Evolutionary conservation across 495 filamentous ascomycete species (phyloP), one percentile per base, ranked within the genome.

Genomic region (Aspergillus olivimuriae): DNA sequence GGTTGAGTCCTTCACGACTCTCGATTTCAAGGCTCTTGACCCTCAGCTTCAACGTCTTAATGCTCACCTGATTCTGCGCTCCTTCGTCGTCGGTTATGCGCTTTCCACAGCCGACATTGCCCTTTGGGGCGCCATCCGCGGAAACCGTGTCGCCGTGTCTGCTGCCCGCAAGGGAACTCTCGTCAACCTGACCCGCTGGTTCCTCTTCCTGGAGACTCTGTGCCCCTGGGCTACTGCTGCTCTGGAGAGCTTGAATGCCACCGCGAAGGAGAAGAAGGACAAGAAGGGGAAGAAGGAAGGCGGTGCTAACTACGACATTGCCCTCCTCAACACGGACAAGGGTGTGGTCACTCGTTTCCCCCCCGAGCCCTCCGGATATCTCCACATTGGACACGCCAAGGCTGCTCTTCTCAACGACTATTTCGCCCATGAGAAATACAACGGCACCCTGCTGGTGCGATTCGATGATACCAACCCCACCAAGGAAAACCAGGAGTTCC

Each of bases 401-500:
- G 90, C 90, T 10, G 90, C 89, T 9, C 72, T 95, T 32, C 76
- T 96, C 32, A 92, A 89, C 65, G 88, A 95, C 57, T 95, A 89
- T 76, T 95, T 95, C 47, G 90, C 89, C 10, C 86, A 95, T 53
- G 80, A 86, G 60, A 83, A 84, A 54, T 94, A 94, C 65, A 79
- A 84, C 33, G 90, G 90, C 43, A 89, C 76, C 26, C 70, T 96
- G 44, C 77, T 89, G 34, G 75, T 91, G 36, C 82, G 89, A 11
- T 88, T 95, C 48, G 90, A 96, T 51, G 90, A 96, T 55, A 95
- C 90, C 34, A 96, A 96, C 64, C 90, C 90, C 10, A 77, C 81
- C 28, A 95, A 95, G 53, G 90, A 96, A 69, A 91, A 90, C 68
- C 74, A 88, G 59, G 89, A 95, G 67, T 96, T 84, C 68, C 78